Percentiles rank a stretch among this genome's conserved stretches.
Evolutionary conservation across 164 flowering plant genomes (phyloP).

Genomic region (Kingdonia uniflora): DNA sequence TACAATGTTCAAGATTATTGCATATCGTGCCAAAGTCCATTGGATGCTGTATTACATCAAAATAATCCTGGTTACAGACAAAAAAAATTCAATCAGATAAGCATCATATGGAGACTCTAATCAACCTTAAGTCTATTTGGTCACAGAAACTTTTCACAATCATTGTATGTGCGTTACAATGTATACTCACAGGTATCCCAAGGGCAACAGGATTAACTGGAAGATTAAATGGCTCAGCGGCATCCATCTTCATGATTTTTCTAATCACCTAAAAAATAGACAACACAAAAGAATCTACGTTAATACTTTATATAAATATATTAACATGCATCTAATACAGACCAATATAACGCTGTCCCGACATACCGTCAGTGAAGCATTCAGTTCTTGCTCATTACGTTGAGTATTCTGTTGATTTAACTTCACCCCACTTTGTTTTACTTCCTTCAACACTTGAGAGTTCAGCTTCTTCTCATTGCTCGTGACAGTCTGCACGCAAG

Average conservation of each 20-base stretch:
- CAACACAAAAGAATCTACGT: not conserved
- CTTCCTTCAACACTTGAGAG: constrained; percentile 8
- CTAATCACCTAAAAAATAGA: constrained; percentile 56
- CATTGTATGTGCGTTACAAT: no score
- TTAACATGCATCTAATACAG: not conserved
- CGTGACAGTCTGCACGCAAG: constrained; percentile 5
- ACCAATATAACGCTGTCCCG: not conserved
- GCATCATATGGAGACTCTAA: not conserved
- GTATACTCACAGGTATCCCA: constrained; percentile 93
- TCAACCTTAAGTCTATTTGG: not conserved
- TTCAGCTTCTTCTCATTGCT: constrained; percentile 9
- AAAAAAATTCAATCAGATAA: not conserved
- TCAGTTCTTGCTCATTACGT: constrained; percentile 53
- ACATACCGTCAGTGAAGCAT: constrained; percentile 35
- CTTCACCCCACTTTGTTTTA: constrained; percentile 20
- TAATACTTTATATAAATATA: not conserved
- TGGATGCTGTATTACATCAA: constrained; percentile 88
- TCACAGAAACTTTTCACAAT: not conserved
- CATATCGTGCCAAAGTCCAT: constrained; percentile 99
- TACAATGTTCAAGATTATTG: constrained; percentile 64
- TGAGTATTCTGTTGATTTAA: constrained; percentile 14
- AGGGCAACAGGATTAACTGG: constrained; percentile 91
- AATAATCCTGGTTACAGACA: constrained; percentile 63
- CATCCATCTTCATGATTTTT: constrained; percentile 98
- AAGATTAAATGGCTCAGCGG: constrained; percentile 89